Percentiles rank a stretch among this genome's conserved stretches.
Evolutionary conservation across 768 basidiomycete genomes (phyloP).

Genomic region (Lactarius akahatsu): DNA sequence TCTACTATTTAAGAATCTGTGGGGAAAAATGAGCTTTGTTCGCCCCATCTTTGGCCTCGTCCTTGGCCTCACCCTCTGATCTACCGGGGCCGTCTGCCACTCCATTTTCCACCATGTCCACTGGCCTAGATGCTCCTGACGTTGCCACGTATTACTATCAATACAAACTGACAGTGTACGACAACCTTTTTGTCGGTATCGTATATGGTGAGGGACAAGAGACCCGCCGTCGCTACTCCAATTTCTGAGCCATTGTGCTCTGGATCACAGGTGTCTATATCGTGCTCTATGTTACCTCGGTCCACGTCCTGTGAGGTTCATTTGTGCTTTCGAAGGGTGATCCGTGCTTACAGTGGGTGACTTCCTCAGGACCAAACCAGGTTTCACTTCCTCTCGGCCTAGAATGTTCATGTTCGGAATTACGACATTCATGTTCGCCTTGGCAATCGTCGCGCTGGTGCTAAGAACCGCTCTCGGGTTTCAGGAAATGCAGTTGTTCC

Average conservation of each 20-base stretch:
- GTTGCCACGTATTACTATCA: no score
- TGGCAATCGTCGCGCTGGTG: neutral
- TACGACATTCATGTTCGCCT: conserved; percentile 1
- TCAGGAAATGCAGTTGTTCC: neutral
- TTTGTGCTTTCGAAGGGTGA: neutral
- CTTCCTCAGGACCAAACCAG: neutral
- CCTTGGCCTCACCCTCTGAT: no score
- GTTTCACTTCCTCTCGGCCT: neutral
- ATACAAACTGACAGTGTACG: neutral
- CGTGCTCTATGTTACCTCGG: neutral
- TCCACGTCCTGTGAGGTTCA: neutral
- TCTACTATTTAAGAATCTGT: no score
- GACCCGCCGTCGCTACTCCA: neutral
- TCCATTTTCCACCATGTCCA: no score
- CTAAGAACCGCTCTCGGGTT: neutral
- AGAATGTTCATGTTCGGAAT: neutral
- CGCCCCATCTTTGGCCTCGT: no score
- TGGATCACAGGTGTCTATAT: neutral
- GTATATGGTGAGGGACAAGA: neutral
- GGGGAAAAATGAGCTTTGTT: no score
- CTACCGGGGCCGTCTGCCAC: no score
- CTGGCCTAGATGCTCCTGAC: no score
- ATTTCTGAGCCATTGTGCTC: neutral
- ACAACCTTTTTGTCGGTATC: neutral
- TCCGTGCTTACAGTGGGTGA: neutral